Base-by-base conservation (phyloP, 768 basidiomycete genomes). In the Amyloporia xantha region DNA sequence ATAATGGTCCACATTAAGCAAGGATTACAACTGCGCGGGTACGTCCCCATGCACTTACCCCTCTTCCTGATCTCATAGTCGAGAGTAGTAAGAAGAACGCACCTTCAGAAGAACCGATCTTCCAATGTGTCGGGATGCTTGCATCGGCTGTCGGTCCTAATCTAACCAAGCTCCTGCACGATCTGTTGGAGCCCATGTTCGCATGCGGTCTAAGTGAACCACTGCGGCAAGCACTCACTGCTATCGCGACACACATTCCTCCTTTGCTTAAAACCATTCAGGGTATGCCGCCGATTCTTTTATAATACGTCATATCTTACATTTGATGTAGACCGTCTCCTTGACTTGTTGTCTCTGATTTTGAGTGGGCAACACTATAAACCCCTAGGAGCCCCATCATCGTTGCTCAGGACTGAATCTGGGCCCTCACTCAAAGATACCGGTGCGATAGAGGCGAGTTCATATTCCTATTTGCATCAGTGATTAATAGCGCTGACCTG, bases 101-200 rank as follows among this genome's bases (percentile, higher is more conserved):
- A 1, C 88, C 90, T 2, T 84, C 86, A 13, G 94, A 97, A 65
- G 92, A 92, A 55, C 87, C 94, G 0, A 92, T 98, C 50, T 98
- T 99, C 62, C 91, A 97, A 73, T 98, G 96, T 66, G 79, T 99
- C 51, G 91, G 91, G 30, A 95, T 97, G 92, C 73, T 99, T 37
- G 91, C 94, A 1, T 80, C 83, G 1, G 91, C 96, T 7, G 93
- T 99, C 26, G 96, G 96, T 0, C 93, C 93, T 2, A 95, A 93
- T 65, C 71, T 99, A 41, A 98, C 96, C 0, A 93, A 95, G 62
- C 75, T 95, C 40, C 75, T 99, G 49, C 96, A 97, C 66, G 96
- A 98, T 61, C 88, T 97, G 56, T 79, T 99, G 26, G 94, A 98
- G 64, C 72, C 96, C 36, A 98, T 99, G 89, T 88, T 98, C 61